A percentile compares a stretch with the other conserved stretches of the same genome.
These are phyloP conservation scores for Colletotrichum truncatum DNA, from an alignment of 2,329 filamentous ascomycete species.

Conservation along the genomic window DNA sequence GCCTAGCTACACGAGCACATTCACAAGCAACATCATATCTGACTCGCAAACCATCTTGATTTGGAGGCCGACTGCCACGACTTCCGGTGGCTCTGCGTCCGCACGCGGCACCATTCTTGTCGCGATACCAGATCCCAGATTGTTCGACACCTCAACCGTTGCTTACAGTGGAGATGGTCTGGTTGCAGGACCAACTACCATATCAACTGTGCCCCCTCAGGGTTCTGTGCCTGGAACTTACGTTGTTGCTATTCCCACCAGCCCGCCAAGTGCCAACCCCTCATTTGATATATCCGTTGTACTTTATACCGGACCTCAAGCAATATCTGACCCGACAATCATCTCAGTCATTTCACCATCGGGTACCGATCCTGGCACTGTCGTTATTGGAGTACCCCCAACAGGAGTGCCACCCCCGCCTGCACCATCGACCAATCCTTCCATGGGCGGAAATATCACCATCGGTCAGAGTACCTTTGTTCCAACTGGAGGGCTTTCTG, in stretches of 20 bases:
- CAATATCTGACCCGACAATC: neutral
- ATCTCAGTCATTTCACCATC: constrained; percentile 15
- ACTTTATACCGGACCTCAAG: constrained; percentile 2
- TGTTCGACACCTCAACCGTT: constrained; percentile 13
- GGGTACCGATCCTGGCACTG: constrained; percentile 12
- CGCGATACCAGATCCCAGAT: constrained; percentile 7
- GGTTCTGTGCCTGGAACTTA: constrained; percentile 6
- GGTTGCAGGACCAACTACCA: constrained; percentile 1
- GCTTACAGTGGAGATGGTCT: constrained; percentile 3
- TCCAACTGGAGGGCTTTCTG: too few species aligned
- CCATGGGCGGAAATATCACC: too few species aligned
- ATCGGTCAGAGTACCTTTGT: too few species aligned
- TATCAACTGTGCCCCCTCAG: constrained; percentile 12
- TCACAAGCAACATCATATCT: constrained; percentile 8
- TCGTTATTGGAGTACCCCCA: constrained; percentile 14
- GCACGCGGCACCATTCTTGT: constrained; percentile 20
- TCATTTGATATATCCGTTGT: constrained; percentile 11
- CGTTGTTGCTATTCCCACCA: constrained; percentile 3
- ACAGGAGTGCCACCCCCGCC: constrained; percentile 10
- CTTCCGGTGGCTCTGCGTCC: neutral
- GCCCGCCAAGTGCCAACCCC: neutral
- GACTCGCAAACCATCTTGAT: constrained; percentile 19
- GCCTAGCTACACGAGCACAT: constrained; percentile 8
- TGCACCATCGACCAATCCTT: constrained; percentile 3
- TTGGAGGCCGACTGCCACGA: constrained; percentile 6